These are phyloP conservation scores for Cladochytrium replicatum DNA, from an alignment of 192 early-diverging fungal genomes.

Conservation along the genomic window DNA sequence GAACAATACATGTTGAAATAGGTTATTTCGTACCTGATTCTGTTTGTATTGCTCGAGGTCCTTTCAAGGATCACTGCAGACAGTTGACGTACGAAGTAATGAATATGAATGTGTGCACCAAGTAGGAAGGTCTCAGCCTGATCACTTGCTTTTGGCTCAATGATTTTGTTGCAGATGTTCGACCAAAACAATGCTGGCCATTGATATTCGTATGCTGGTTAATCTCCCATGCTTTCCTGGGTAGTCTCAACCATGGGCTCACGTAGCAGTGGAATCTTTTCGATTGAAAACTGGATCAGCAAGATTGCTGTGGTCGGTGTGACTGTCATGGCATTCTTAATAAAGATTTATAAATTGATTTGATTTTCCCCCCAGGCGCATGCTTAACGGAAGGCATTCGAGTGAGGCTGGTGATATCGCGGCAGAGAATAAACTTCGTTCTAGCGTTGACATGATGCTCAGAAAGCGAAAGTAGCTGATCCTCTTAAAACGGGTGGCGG, in stretches of 20 bases:
- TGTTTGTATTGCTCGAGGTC: too few relatives aligned
- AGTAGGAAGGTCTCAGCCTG: background rate
- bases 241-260: background rate
- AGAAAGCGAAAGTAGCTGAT: constrained; percentile 56
- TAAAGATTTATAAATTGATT: background rate
- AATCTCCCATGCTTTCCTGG: constrained; percentile 16
- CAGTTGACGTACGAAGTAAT: too few relatives aligned
- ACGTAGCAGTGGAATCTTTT: background rate
- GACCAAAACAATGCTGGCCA: constrained; percentile 7
- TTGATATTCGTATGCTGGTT: constrained; percentile 10
- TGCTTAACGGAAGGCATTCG: constrained; percentile 21
- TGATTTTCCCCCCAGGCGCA: background rate
- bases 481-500: constrained; percentile 18
- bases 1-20: too few relatives aligned
- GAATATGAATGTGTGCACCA: too few relatives aligned
- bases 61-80: too few relatives aligned
- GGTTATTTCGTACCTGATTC: too few relatives aligned
- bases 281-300: background rate
- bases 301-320: constrained; percentile 84
- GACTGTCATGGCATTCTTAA: constrained; percentile 64
- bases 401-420: constrained; percentile 36
- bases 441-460: constrained; percentile 53
- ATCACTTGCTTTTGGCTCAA: background rate
- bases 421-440: constrained; percentile 59
- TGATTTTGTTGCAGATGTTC: constrained; percentile 1